Conservation (phyloP, 2,329 filamentous ascomycete genomes). For the Graphium sp. region DNA sequence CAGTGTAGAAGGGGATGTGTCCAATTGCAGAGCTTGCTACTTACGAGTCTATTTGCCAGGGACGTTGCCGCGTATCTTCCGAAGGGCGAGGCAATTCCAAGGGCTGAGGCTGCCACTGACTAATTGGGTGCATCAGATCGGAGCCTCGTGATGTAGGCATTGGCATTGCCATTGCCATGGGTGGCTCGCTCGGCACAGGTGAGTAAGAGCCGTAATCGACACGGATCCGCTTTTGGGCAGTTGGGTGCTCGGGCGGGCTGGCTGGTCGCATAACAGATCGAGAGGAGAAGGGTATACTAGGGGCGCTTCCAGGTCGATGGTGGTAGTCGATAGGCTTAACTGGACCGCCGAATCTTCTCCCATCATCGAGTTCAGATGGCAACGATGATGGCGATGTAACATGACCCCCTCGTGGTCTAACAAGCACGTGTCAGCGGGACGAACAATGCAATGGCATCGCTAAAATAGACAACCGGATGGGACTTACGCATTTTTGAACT, state of each 20-base stretch:
- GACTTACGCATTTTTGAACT: constrained; percentile 72
- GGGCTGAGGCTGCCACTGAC: constrained; percentile 15
- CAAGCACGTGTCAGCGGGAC: constrained; percentile 7
- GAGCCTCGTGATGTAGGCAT: constrained; percentile 10
- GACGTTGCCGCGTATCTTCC: constrained; percentile 27
- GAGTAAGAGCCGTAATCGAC: constrained; percentile 25
- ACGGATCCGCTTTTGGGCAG: constrained; percentile 30
- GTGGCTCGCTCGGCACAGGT: constrained; percentile 3
- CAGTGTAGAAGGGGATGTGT: too few species aligned
- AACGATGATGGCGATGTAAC: constrained; percentile 37
- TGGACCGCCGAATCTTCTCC: constrained; percentile 16
- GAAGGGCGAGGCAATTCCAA: constrained; percentile 28
- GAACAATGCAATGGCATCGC: background rate
- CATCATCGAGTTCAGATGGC: constrained; percentile 29
- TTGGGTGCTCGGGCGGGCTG: constrained; percentile 12
- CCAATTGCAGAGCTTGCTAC: constrained; percentile 18
- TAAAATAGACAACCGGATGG: background rate
- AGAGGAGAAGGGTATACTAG: constrained; percentile 30
- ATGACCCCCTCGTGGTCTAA: constrained; percentile 38
- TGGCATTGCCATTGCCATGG: too few species aligned
- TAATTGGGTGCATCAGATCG: constrained; percentile 3
- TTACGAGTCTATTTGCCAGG: constrained; percentile 33
- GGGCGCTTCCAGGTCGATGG: constrained; percentile 21
- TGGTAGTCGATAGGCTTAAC: constrained; percentile 18
- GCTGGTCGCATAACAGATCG: constrained; percentile 17